Evolutionary conservation across 1,284 basidiomycete species (phyloP).

Genomic region (Pseudozyma thailandica): DNA sequence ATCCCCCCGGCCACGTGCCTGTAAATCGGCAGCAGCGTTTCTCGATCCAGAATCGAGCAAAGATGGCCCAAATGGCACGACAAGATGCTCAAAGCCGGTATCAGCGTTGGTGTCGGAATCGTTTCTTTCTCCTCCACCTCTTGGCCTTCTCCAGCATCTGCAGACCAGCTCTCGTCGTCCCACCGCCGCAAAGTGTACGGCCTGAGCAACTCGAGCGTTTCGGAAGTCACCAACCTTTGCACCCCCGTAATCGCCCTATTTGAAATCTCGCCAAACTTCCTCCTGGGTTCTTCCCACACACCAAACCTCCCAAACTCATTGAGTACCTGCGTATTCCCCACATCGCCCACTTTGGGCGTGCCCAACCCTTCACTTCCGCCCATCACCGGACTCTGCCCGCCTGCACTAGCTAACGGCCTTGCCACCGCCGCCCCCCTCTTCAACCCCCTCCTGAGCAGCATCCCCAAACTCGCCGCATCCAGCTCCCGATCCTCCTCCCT

Average conservation of each 20-base stretch:
- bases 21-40: slow-evolving; percentile 51
- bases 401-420: slow-evolving; percentile 14
- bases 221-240: slow-evolving; percentile 52
- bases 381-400: slow-evolving; percentile 5
- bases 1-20: slow-evolving; percentile 41
- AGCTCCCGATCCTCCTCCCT: slow-evolving; percentile 49
- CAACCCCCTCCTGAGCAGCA: slow-evolving; percentile 50
- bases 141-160: neutral
- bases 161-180: slow-evolving; percentile 23
- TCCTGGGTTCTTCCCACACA: slow-evolving; percentile 56
- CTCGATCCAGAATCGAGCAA: slow-evolving; percentile 43
- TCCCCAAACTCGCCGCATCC: slow-evolving; percentile 57
- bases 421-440: slow-evolving; percentile 49
- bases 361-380: neutral
- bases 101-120: slow-evolving; percentile 50
- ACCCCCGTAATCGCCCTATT: slow-evolving; percentile 40
- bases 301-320: slow-evolving; percentile 34
- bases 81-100: slow-evolving; percentile 56
- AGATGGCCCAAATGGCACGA: slow-evolving; percentile 56
- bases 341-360: slow-evolving; percentile 33
- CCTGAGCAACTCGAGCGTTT: slow-evolving; percentile 53
- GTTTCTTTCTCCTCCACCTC: slow-evolving; percentile 23
- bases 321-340: slow-evolving; percentile 11
- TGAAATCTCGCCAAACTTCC: slow-evolving; percentile 46
- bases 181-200: slow-evolving; percentile 47